Percentiles rank a stretch among this genome's conserved stretches.
Conservation (phyloP, 2,329 filamentous ascomycete species). For the Penicillium janthinellum region DNA sequence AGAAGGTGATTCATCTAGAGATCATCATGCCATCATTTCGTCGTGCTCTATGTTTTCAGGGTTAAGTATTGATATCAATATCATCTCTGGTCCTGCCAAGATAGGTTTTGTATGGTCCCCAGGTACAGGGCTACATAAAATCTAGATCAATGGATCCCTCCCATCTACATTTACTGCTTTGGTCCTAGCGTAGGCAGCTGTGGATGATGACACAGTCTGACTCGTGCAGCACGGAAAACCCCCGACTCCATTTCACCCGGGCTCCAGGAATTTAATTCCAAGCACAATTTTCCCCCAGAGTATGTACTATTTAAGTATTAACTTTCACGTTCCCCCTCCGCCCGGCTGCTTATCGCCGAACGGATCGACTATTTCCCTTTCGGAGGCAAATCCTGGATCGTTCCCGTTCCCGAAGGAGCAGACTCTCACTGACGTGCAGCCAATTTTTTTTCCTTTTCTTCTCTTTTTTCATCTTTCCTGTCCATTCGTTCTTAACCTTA, state of each 20-base stretch:
- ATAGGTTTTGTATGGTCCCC: background rate
- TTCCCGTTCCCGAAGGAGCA: constrained; percentile 12
- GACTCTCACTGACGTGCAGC: background rate
- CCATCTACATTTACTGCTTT: background rate
- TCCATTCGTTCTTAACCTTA: constrained; percentile 1
- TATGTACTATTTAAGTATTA: too few relatives aligned
- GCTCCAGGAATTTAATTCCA: too few relatives aligned
- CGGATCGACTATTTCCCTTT: constrained; percentile 14
- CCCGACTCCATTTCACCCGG: too few relatives aligned
- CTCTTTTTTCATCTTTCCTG: constrained; percentile 3
- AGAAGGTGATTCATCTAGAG: background rate
- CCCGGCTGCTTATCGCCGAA: constrained; percentile 22
- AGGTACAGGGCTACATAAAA: background rate
- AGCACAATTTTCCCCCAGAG: background rate
- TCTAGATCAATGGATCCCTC: too few relatives aligned
- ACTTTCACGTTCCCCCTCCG: background rate
- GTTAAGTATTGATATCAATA: background rate
- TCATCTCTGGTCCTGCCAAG: background rate
- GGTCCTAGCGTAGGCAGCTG: background rate
- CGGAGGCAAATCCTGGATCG: constrained; percentile 11
- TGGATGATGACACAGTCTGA: background rate
- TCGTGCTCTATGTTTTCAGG: background rate
- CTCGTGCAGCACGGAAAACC: too few relatives aligned
- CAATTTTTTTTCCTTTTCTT: constrained; percentile 9
- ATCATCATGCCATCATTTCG: background rate